Percentiles rank a stretch among this genome's conserved stretches.
Evolutionary conservation across 805 yeast genomes (phyloP).

Genomic region (fission yeast (Schizosaccharomyces pombe)): DNA sequence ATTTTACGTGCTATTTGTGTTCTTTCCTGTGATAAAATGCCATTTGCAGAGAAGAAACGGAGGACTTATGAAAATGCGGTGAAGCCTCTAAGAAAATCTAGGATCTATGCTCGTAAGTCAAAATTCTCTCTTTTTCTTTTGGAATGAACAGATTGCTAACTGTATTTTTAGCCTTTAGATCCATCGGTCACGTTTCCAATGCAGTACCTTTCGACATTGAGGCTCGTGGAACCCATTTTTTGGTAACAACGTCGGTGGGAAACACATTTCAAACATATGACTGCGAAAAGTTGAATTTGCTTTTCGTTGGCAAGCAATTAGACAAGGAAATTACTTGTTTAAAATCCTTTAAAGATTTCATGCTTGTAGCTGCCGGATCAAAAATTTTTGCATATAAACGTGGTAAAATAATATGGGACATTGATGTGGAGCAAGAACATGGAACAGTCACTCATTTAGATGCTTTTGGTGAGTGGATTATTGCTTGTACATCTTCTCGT

Average conservation of each 20-base stretch:
- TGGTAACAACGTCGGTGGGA: slow-evolving; percentile 77
- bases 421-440: slow-evolving; percentile 15
- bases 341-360: not conserved
- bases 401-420: slow-evolving; percentile 34
- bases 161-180: slow-evolving; percentile 9
- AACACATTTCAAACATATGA: slow-evolving; percentile 79
- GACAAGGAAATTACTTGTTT: not conserved
- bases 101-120: slow-evolving; percentile 39
- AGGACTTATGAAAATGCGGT: not conserved
- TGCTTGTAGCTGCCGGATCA: slow-evolving; percentile 39
- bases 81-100: slow-evolving; percentile 19
- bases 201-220: slow-evolving; percentile 71
- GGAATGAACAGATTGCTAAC: not conserved
- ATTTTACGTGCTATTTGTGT: too few species aligned
- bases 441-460: slow-evolving; percentile 24
- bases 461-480: slow-evolving; percentile 57
- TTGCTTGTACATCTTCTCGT: slow-evolving; percentile 25
- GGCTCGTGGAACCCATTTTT: slow-evolving; percentile 65
- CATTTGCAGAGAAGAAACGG: not conserved
- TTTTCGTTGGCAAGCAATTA: not conserved
- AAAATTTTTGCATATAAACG: slow-evolving; percentile 54
- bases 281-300: slow-evolving; percentile 7
- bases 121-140: too few species aligned
- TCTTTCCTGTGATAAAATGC: not conserved
- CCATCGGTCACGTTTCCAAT: slow-evolving; percentile 71